phyloP scores from a whole-genome alignment of 2,329 filamentous ascomycete genomes.

The Hirsutella minnesotensis region DNA sequence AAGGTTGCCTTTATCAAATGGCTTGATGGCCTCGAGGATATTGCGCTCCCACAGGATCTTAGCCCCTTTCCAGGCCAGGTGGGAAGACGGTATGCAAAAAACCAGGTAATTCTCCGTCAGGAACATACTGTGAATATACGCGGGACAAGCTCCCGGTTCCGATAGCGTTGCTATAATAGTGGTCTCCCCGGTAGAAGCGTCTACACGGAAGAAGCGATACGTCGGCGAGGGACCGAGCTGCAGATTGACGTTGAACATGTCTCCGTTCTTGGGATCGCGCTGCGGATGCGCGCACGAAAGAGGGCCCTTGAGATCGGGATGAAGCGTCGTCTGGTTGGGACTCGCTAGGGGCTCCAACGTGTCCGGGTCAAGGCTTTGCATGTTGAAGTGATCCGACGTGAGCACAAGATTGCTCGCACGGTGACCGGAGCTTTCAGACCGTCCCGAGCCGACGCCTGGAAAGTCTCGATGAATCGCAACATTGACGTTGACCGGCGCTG shows the following conservation, averaged over 20 bases:
- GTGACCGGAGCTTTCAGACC: conserved; percentile 14
- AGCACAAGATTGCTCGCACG: conserved; percentile 15
- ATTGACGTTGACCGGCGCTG: conserved; percentile 35
- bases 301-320: conserved; percentile 56
- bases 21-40: conserved; percentile 53
- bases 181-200: conserved; percentile 49
- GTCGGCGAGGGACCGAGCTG: conserved; percentile 41
- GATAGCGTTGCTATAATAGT: conserved; percentile 60
- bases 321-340: conserved; percentile 46
- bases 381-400: conserved; percentile 35
- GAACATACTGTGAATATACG: conserved; percentile 75
- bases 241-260: conserved; percentile 73
- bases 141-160: conserved; percentile 34
- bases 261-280: conserved; percentile 59
- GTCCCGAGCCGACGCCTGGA: conserved; percentile 35
- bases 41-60: conserved; percentile 54
- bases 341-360: conserved; percentile 62
- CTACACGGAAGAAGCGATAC: conserved; percentile 62
- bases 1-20: conserved; percentile 43
- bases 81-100: conserved; percentile 59
- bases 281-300: conserved; percentile 61
- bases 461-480: conserved; percentile 56
- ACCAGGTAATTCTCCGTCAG: conserved; percentile 60
- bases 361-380: conserved; percentile 54
- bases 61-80: conserved; percentile 44